These are phyloP conservation scores for Fraxinus quadrangulata DNA, from an alignment of 257 asterid species.

Conservation along the genomic window DNA sequence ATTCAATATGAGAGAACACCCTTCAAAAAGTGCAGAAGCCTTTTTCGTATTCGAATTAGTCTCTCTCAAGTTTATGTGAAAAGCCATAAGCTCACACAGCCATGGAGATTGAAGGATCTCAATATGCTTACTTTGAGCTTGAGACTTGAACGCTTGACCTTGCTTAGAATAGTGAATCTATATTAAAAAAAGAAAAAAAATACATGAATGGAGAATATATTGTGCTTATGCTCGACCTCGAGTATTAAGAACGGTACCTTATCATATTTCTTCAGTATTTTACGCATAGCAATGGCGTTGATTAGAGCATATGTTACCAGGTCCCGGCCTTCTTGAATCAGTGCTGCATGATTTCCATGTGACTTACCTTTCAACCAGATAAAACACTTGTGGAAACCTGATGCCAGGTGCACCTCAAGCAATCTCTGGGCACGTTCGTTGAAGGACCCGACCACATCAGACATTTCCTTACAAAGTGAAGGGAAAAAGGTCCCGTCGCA, in stretches of 20 bases:
- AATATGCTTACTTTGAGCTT: slow-evolving; percentile 70
- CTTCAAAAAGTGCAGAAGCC: slow-evolving; percentile 57
- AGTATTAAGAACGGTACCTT: slow-evolving; percentile 42
- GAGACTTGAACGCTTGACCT: slow-evolving; percentile 93
- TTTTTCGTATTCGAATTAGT: slow-evolving; percentile 34
- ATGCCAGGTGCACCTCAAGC: slow-evolving; percentile 72
- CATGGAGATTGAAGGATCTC: slow-evolving; percentile 99
- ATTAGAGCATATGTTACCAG: slow-evolving; percentile 78
- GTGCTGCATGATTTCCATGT: slow-evolving; percentile 50
- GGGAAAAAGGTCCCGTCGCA: slow-evolving; percentile 97
- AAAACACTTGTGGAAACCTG: slow-evolving; percentile 68
- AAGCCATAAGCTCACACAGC: slow-evolving; percentile 92
- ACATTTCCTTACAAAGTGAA: slow-evolving; percentile 81
- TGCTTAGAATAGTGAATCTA: slow-evolving; percentile 90
- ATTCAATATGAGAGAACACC: slow-evolving; percentile 56
- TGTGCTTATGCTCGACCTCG: not conserved
- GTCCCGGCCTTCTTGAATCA: slow-evolving; percentile 80
- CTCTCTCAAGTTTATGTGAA: slow-evolving; percentile 65
- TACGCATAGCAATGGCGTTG: slow-evolving; percentile 88
- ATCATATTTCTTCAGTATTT: slow-evolving; percentile 93
- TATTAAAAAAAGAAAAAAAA: not conserved
- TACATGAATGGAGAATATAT: not conserved
- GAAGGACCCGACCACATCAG: slow-evolving; percentile 84
- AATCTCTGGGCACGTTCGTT: slow-evolving; percentile 66
- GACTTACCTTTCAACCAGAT: slow-evolving; percentile 65